Evolutionary conservation across 2,329 filamentous ascomycete genomes (phyloP), one percentile per base, ranked within the genome.

Genomic region (Leptographium flavum): DNA sequence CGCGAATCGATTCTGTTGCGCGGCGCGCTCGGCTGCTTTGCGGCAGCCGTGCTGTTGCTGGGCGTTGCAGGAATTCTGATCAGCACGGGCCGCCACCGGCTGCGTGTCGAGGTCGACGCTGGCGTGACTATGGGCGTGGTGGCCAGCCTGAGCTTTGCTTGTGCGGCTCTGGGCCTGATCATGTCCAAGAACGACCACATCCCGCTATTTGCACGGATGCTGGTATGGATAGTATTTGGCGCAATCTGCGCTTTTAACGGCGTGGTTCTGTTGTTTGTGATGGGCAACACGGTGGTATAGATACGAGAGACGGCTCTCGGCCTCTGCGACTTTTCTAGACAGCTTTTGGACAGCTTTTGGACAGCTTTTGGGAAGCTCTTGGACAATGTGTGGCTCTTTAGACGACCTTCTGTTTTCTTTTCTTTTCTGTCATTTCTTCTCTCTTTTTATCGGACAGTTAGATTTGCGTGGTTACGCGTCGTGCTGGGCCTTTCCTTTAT

Each of bases 91-190:
- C 70, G 74, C 39, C 79, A 77, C 56, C 81, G 74, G 58, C 68
- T 81, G 52, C 69, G 73, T 5, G 68, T 77, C n/a, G 77, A 85
- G 58, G 84, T 90, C 4, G 82, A 88, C 54, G 75, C 74, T 0
- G 83, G 79, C 9, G 81, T 84, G 2, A 69, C 83, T 1, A 67
- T 85, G 35, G 83, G 82, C 10, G 77, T 82, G 15, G 69, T 83
- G 28, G 68, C 74, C 27, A 83, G 79, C 50, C 58, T 87, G 35
- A 69, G 78, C 48, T 78, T 78, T 54, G 76, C 75, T 1, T 74
- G 77, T 39, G 65, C 72, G 13, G 81, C 71, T 1, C 65, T 85
- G 7, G 75, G 71, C 30, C 69, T 73, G 57, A 70, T 74, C 50
- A 57, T 80, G 13, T 71, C 72, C 42, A 67, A 76, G 31, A 61